phyloP scores from a whole-genome alignment of 495 filamentous ascomycete species.

The Cudoniella acicularis region DNA sequence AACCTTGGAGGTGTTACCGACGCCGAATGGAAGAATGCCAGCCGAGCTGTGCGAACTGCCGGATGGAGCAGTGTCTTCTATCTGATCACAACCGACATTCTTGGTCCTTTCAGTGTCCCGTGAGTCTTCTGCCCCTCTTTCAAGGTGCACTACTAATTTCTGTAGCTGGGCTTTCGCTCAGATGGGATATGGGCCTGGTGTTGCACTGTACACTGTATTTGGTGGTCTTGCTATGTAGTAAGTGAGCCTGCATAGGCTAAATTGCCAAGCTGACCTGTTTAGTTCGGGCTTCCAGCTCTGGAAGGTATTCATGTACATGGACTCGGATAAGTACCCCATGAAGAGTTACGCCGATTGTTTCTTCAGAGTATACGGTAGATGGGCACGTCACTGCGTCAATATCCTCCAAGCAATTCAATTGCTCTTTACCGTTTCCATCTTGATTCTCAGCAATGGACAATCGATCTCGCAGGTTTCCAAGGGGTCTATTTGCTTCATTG shows the following conservation, averaged over 20 bases:
- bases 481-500: conserved; percentile 48
- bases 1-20: conserved; percentile 26
- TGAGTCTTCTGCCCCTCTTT: neutral
- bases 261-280: neutral
- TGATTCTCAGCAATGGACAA: conserved; percentile 53
- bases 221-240: conserved; percentile 43
- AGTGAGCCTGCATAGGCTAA: neutral
- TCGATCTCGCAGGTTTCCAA: conserved; percentile 49
- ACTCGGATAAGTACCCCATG: conserved; percentile 52
- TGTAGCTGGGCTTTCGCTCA: conserved; percentile 25
- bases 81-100: conserved; percentile 54
- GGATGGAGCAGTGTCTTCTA: conserved; percentile 50
- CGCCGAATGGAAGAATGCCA: conserved; percentile 41
- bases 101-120: conserved; percentile 51
- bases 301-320: conserved; percentile 55
- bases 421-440: conserved; percentile 48
- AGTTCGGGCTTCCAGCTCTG: conserved; percentile 37
- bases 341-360: conserved; percentile 59
- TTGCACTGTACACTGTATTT: conserved; percentile 42
- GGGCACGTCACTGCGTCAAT: conserved; percentile 52
- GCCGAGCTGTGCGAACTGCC: conserved; percentile 44
- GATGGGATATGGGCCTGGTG: conserved; percentile 44
- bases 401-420: conserved; percentile 48
- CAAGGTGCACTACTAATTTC: neutral
- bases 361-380: conserved; percentile 50